A percentile compares a stretch with the other conserved stretches of the same genome.
Evolutionary conservation across 768 basidiomycete species (phyloP).

Genomic region (Pleurotus tuoliensis): DNA sequence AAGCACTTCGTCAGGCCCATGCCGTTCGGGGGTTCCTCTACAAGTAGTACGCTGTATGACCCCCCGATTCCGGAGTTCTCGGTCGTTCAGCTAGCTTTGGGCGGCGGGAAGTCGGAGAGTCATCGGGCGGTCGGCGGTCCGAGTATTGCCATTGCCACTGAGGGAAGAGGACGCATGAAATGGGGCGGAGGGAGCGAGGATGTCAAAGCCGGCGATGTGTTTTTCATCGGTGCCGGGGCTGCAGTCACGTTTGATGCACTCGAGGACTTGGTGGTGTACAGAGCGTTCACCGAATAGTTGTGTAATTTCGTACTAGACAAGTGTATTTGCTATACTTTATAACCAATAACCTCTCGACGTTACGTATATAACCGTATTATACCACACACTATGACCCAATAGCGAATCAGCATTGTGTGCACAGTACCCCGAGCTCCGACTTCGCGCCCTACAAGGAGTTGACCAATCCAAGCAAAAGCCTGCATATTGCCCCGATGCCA

Average conservation of each 20-base stretch:
- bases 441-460: too few species aligned
- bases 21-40: conserved; percentile 33
- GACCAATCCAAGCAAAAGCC: too few species aligned
- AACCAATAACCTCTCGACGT: too few species aligned
- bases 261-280: conserved; percentile 47
- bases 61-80: conserved; percentile 95
- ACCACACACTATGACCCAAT: too few species aligned
- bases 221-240: conserved; percentile 77
- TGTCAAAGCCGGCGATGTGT: conserved; percentile 63
- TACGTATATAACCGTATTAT: too few species aligned
- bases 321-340: too few species aligned
- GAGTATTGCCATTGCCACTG: conserved; percentile 76
- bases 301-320: not conserved
- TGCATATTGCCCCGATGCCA: too few species aligned
- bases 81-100: conserved; percentile 63
- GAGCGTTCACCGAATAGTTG: conserved; percentile 60
- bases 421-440: too few species aligned
- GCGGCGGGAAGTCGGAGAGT: conserved; percentile 37
- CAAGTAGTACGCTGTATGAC: conserved; percentile 59
- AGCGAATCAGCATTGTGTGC: too few species aligned
- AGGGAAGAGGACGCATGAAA: conserved; percentile 53
- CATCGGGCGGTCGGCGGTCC: conserved; percentile 77
- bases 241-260: conserved; percentile 46
- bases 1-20: conserved; percentile 69
- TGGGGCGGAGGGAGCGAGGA: conserved; percentile 40